phyloP scores from a whole-genome alignment of 2,329 filamentous ascomycete species.

The Daldinia eschscholtzii region DNA sequence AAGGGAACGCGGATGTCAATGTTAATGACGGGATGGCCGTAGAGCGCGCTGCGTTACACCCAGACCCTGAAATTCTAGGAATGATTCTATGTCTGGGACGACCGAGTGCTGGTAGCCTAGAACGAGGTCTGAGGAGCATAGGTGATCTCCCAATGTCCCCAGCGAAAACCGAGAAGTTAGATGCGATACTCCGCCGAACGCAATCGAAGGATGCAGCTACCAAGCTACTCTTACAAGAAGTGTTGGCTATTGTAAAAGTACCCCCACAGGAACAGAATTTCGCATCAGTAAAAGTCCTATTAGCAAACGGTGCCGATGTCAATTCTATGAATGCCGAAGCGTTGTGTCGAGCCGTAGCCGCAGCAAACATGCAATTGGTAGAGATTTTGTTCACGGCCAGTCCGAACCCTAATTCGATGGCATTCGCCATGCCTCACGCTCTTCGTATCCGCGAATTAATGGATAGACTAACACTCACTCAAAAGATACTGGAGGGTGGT shows the following conservation, averaged over 20 bases:
- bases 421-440: constrained; percentile 64
- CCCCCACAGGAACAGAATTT: constrained; percentile 56
- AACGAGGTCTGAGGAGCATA: constrained; percentile 59
- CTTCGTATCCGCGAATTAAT: constrained; percentile 64
- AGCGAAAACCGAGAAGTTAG: constrained; percentile 64
- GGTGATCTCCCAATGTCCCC: constrained; percentile 59
- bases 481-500: constrained; percentile 63
- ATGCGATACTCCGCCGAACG: constrained; percentile 60
- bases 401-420: constrained; percentile 60
- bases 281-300: constrained; percentile 60
- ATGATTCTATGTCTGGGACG: constrained; percentile 61
- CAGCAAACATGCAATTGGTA: constrained; percentile 59
- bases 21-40: constrained; percentile 60
- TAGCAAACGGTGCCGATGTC: constrained; percentile 67
- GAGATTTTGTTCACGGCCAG: constrained; percentile 62
- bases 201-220: constrained; percentile 60
- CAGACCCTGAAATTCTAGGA: constrained; percentile 63
- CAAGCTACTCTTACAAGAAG: constrained; percentile 64
- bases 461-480: constrained; percentile 65
- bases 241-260: constrained; percentile 59
- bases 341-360: constrained; percentile 64
- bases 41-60: constrained; percentile 55
- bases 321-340: constrained; percentile 66
- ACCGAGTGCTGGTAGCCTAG: constrained; percentile 59
- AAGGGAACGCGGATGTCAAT: constrained; percentile 68